Evolutionary conservation across 768 basidiomycete species (phyloP).

Genomic region (Kwoniella europaea): DNA sequence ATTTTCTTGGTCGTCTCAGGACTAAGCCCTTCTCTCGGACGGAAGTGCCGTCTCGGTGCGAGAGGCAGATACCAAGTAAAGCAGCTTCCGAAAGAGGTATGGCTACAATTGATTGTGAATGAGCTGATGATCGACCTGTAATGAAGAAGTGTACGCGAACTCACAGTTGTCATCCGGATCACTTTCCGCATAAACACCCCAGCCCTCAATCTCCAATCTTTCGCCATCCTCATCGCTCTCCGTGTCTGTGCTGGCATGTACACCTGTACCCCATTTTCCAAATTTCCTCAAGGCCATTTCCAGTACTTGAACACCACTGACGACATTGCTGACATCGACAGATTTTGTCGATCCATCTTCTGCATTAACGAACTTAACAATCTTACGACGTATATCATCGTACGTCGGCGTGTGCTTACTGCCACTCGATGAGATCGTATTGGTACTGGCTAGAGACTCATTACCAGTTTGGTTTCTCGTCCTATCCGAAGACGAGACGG

Average conservation of each 20-base stretch:
- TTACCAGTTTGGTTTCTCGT: conserved; percentile 14
- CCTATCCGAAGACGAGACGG: conserved; percentile 6
- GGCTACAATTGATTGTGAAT: conserved; percentile 59
- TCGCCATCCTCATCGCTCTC: conserved; percentile 69
- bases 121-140: background rate
- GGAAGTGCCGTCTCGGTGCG: conserved; percentile 74
- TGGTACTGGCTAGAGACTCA: conserved; percentile 7
- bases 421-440: conserved; percentile 9
- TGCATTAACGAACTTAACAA: conserved; percentile 83
- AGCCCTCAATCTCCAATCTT: conserved; percentile 81
- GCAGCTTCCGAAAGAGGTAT: conserved; percentile 80
- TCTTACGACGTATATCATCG: conserved; percentile 78
- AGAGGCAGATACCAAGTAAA: conserved; percentile 80
- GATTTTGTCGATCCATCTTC: conserved; percentile 76
- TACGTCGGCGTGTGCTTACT: conserved; percentile 61
- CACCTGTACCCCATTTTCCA: conserved; percentile 64
- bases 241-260: conserved; percentile 61
- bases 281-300: conserved; percentile 90
- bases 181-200: conserved; percentile 79
- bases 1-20: conserved; percentile 65
- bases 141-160: conserved; percentile 5
- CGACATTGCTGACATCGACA: conserved; percentile 75
- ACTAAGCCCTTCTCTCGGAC: conserved; percentile 75
- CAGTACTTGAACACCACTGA: conserved; percentile 81
- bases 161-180: conserved; percentile 61